These are phyloP conservation scores for Phaeophleospora eucalypticola DNA, from an alignment of 2,329 filamentous ascomycete species.

Conservation along the genomic window DNA sequence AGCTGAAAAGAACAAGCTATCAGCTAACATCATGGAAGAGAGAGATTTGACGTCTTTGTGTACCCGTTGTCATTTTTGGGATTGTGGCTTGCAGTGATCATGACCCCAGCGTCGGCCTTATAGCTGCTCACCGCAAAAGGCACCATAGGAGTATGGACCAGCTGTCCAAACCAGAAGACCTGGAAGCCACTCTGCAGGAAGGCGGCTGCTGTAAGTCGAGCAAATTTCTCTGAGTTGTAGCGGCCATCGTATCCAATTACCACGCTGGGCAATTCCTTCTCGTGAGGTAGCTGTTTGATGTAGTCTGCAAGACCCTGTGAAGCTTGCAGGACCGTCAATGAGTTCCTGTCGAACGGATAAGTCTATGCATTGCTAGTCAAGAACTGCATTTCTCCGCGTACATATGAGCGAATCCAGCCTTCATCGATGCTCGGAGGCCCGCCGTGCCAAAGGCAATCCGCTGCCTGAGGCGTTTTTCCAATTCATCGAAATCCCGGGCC, in stretches of 20 bases:
- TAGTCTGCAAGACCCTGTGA: conserved; percentile 63
- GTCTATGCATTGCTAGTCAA: no score
- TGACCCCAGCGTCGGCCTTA: conserved; percentile 56
- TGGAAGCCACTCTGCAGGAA: conserved; percentile 56
- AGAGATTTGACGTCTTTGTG: no score
- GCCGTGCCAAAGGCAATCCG: conserved; percentile 61
- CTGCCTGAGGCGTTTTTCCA: conserved; percentile 50
- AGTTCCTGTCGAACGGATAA: conserved; percentile 25
- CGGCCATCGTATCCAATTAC: conserved; percentile 62
- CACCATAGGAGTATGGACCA: conserved; percentile 58
- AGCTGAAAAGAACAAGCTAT: no score
- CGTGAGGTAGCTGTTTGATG: conserved; percentile 43
- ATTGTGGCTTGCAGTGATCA: conserved; percentile 65
- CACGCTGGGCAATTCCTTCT: conserved; percentile 43
- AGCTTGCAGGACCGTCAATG: conserved; percentile 45
- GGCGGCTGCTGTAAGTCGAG: conserved; percentile 55
- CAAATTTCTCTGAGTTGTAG: conserved; percentile 59
- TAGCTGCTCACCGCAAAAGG: conserved; percentile 56
- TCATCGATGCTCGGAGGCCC: conserved; percentile 61
- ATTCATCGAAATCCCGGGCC: conserved; percentile 41
- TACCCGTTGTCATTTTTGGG: conserved; percentile 63
- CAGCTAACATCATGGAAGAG: no score
- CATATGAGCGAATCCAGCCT: conserved; percentile 56
- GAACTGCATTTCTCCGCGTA: background rate
- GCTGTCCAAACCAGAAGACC: conserved; percentile 56